Base-by-base conservation (phyloP, 2,329 filamentous ascomycete species). In the Ilyonectria destructans region DNA sequence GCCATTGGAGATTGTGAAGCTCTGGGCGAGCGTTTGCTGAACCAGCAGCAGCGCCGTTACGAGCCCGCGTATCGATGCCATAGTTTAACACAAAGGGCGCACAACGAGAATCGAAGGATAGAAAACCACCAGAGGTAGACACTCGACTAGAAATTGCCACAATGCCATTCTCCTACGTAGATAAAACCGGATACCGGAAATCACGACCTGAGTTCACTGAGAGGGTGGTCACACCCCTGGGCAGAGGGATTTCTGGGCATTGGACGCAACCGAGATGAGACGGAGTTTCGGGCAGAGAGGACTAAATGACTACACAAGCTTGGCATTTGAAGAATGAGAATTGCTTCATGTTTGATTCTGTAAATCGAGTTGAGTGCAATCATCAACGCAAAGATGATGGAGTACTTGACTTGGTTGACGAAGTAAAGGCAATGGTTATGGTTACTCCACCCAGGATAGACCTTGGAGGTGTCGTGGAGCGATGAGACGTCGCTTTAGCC, bases 1-100 rank as follows among this genome's bases (percentile, higher is more conserved):
- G 17, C 91, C 91, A 71, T 88, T 88, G 23, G 88, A 80, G 58
- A 89, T 86, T 21, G 86, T 89, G 73, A 92, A 91, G 68, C 85
- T 82, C 48, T 80, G 75, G 6, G 82, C 82, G 9, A 73, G 67
- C 17, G 74, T 67, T 17, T 67, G 71, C 45, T 62, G 55, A 12
- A 72, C 69, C 26, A 79, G 64, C 15, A 81, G 71, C n/a, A 74
- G 57, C n/a, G 51, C 58, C 43, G 67, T 29, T 35, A 55, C 29
- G 9, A 76, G 55, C 7, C 48, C 37, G 33, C 54, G 45, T 46
- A 62, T 58, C 31, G 56, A 52, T 56, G 72, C 51, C 67, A 74
- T 74, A 55, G 17, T 37, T 59, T 23, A 1, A 3, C 23, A 45
- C 19, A 33, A 35, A 40, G 17, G 45, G 12, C n/a, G 15, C 56